Evolutionary conservation across 2,329 filamentous ascomycete species (phyloP).

Genomic region (Hypoxylon sp.): DNA sequence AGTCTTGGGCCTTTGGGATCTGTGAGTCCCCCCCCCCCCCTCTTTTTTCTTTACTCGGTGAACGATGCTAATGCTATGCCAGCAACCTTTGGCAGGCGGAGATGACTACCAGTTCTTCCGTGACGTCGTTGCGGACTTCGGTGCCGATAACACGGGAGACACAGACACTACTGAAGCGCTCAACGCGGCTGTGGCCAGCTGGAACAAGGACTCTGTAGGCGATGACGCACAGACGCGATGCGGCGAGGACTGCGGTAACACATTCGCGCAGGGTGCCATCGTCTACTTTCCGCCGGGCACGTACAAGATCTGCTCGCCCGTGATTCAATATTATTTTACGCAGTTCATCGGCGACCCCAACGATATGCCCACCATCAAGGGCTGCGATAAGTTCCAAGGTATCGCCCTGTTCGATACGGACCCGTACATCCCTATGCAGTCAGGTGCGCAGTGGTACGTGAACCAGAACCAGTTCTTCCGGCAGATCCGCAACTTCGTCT

Average conservation of each 20-base stretch:
- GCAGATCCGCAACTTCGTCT: slow-evolving; percentile 61
- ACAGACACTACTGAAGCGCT: slow-evolving; percentile 32
- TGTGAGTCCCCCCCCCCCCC: not conserved
- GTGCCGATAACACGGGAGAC: slow-evolving; percentile 13
- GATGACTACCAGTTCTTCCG: slow-evolving; percentile 7
- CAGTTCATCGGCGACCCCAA: slow-evolving; percentile 73
- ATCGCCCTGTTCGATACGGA: slow-evolving; percentile 27
- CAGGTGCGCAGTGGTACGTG: slow-evolving; percentile 52
- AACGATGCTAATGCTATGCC: too few relatives aligned
- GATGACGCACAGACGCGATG: slow-evolving; percentile 11
- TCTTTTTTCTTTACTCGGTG: too few relatives aligned
- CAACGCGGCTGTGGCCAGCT: slow-evolving; percentile 25
- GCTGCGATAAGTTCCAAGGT: slow-evolving; percentile 59
- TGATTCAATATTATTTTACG: slow-evolving; percentile 73
- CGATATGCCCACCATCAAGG: slow-evolving; percentile 67
- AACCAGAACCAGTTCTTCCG: slow-evolving; percentile 65
- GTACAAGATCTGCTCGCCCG: slow-evolving; percentile 17
- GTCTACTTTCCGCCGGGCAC: slow-evolving; percentile 35
- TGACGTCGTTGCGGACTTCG: not conserved
- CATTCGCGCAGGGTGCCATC: slow-evolving; percentile 31
- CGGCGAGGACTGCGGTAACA: slow-evolving; percentile 21
- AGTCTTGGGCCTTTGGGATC: not conserved
- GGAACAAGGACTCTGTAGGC: slow-evolving; percentile 1
- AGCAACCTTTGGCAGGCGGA: slow-evolving; percentile 24
- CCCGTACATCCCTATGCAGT: slow-evolving; percentile 18